Conservation (phyloP, 805 yeast genomes). For the Limtongia smithiae region DNA sequence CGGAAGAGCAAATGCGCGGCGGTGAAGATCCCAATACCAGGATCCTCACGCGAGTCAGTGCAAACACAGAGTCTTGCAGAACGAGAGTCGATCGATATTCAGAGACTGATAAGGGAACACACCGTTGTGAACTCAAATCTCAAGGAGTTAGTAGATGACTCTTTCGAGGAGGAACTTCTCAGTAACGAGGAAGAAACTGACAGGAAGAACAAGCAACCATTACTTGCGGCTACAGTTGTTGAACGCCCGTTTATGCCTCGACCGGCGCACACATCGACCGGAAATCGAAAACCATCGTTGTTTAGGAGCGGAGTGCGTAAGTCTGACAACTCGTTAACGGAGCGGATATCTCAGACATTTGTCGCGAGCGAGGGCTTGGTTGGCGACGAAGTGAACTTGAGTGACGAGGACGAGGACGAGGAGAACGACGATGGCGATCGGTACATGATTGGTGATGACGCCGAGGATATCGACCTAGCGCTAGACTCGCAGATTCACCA, state of each 20-base stretch:
- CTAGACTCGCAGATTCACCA: constrained; percentile 30
- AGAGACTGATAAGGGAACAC: constrained; percentile 8
- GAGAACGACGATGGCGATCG: not conserved
- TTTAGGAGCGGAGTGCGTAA: too few species aligned
- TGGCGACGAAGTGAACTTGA: too few species aligned
- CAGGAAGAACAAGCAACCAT: constrained; percentile 1
- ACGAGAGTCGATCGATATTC: constrained; percentile 15
- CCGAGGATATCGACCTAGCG: constrained; percentile 22
- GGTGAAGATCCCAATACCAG: too few species aligned
- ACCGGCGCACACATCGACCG: not conserved
- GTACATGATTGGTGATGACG: constrained; percentile 7
- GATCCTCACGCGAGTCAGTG: not conserved
- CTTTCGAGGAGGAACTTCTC: not conserved
- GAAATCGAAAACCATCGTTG: constrained; percentile 1
- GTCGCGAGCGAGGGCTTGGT: too few species aligned
- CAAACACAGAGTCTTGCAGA: not conserved
- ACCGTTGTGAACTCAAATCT: constrained; percentile 2
- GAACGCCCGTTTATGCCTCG: constrained; percentile 17
- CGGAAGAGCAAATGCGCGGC: too few species aligned
- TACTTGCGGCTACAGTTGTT: constrained; percentile 19
- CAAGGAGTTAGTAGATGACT: not conserved
- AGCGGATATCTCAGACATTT: too few species aligned
- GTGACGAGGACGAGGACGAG: constrained; percentile 2
- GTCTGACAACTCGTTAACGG: too few species aligned
- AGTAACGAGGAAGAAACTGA: constrained; percentile 10